phyloP scores from a whole-genome alignment of 208 protist species.

The Wallacemonas sp. region DNA sequence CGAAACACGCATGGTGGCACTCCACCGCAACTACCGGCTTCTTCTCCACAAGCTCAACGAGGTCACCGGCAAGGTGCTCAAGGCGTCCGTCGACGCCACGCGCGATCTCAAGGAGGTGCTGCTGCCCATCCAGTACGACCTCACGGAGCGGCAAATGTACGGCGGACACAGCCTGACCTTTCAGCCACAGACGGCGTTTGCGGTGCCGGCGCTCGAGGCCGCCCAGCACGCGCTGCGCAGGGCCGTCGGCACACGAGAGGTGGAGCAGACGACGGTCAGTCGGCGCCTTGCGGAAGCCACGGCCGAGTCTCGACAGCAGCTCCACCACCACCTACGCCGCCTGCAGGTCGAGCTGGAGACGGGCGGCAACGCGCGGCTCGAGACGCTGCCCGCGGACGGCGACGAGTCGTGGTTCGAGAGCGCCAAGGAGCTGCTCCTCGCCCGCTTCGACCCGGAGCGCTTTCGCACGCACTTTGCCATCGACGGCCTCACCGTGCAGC shows the following conservation, averaged over 20 bases:
- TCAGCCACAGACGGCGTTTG: conserved; percentile 13
- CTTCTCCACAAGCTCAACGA: conserved; percentile 39
- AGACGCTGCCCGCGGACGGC: conserved; percentile 47
- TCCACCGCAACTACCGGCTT: conserved; percentile 82
- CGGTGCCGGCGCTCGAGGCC: conserved; percentile 28
- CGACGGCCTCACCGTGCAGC: conserved; percentile 53
- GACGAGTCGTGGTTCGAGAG: conserved; percentile 70
- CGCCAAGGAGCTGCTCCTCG: conserved; percentile 61
- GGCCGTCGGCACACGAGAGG: conserved; percentile 67
- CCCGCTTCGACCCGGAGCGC: conserved; percentile 57
- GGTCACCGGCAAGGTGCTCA: conserved; percentile 21
- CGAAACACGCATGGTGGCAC: conserved; percentile 91
- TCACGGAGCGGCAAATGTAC: conserved; percentile 41
- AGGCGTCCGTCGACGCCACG: conserved; percentile 29
- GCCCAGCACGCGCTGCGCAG: conserved; percentile 33
- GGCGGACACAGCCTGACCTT: conserved; percentile 10
- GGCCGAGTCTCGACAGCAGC: conserved; percentile 25
- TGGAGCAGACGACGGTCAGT: conserved; percentile 54
- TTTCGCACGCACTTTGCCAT: conserved; percentile 65
- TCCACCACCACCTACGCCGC: conserved; percentile 43
- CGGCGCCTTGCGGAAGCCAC: conserved; percentile 39
- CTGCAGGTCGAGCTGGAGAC: conserved; percentile 86
- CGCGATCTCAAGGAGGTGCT: conserved; percentile 34
- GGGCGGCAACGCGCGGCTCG: conserved; percentile 89
- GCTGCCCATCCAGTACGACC: conserved; percentile 33